Base-by-base conservation (phyloP, 2,329 filamentous ascomycete species). In the Cytospora mali region DNA sequence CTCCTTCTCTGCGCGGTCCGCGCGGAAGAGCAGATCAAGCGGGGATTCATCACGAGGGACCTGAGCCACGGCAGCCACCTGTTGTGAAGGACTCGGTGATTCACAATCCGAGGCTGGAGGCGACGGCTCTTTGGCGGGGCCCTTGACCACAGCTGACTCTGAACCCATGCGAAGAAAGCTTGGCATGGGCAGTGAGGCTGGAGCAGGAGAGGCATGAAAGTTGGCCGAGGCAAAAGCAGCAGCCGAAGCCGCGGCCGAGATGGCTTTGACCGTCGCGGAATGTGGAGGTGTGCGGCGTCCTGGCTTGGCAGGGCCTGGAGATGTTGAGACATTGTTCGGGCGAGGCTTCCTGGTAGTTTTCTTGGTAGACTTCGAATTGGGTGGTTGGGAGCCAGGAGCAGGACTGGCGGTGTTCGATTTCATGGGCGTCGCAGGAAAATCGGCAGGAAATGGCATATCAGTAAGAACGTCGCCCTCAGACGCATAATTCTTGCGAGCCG, bases 141-240 rank as follows among this genome's bases (percentile, higher is more conserved):
- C 35, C 27, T 57, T 62, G 18, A 60, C 53, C 18, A 53, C 39
- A 3, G 56, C 61, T 35, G 63, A 60, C 39, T 65, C 63, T 25
- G 63, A 62, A 27, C 63, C 28, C 56, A 63, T 31, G 31, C 53
- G 60, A 66, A 90, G 58, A 42, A 68, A 68, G 16, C 64, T 67
- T 25, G 95, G 95, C 63, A 97, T 90, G 0, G 95, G 95, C 33
- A 99, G 81, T 27, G 92, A 88, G 10, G 93, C 96, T 0, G 95
- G 90, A 1, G 93, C 94, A 23, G 95, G 95, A 10, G 95, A 98
- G 48, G 93, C 91, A 75, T 97, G 93, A 75, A 98, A 99, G 46
- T 62, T 65, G 35, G 94, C 90, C 16, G 94, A 95, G 46, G 95
- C 95, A 76, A 97, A 99, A 52, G 89, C 88, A 55, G 23, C 42